These are phyloP conservation scores for Schizosaccharomyces octosporus DNA, from an alignment of 805 yeast species.

Conservation along the genomic window DNA sequence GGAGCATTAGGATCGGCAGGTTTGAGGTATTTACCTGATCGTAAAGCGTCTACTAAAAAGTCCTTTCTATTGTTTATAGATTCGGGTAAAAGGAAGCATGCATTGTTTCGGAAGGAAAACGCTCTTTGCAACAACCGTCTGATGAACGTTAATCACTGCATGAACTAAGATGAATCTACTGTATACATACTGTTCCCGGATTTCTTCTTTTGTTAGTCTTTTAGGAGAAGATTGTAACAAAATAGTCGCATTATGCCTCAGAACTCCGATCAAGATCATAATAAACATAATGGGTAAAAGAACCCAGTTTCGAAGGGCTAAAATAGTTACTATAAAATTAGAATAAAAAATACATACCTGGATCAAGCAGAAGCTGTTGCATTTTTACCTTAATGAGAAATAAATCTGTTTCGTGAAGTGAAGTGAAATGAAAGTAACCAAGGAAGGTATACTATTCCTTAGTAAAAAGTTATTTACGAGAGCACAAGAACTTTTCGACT, in stretches of 20 bases:
- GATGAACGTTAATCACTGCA: background rate
- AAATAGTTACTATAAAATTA: background rate
- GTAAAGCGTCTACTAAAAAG: conserved; percentile 24
- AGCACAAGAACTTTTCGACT: too few relatives aligned
- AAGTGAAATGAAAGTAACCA: too few relatives aligned
- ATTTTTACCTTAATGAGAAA: background rate
- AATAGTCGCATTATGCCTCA: conserved; percentile 42
- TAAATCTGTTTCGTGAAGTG: too few relatives aligned
- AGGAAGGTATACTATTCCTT: too few relatives aligned
- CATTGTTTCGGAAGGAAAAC: conserved; percentile 30
- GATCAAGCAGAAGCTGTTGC: conserved; percentile 1
- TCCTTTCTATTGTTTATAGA: conserved; percentile 32
- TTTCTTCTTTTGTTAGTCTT: conserved; percentile 24
- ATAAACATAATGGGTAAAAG: conserved; percentile 68
- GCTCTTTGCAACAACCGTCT: conserved; percentile 36
- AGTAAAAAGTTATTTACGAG: too few relatives aligned
- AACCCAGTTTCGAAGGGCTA: conserved; percentile 56
- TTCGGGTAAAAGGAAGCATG: conserved; percentile 23
- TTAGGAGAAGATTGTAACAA: conserved; percentile 37
- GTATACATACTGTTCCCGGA: conserved; percentile 24
- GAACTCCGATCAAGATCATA: conserved; percentile 67
- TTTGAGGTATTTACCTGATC: conserved; percentile 31
- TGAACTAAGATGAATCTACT: conserved; percentile 1
- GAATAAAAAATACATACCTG: background rate
- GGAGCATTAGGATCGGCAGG: conserved; percentile 17